Base-by-base conservation (phyloP, 768 basidiomycete species). In the Suillus occidentalis region DNA sequence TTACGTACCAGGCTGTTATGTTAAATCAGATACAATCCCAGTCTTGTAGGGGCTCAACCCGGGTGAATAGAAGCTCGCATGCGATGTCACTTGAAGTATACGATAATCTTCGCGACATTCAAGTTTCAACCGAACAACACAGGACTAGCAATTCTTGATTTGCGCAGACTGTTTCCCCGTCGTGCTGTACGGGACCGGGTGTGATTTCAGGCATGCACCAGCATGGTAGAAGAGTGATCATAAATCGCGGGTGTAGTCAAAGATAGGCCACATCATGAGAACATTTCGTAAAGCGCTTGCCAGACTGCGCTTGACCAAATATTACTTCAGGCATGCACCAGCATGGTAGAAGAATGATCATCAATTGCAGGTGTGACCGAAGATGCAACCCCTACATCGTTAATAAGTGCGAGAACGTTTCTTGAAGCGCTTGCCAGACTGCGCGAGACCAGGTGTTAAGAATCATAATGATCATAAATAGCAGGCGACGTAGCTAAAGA, bases 121-220 rank as follows among this genome's bases (percentile, higher is more conserved):
- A 36, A 71, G n/a, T n/a, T n/a, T n/a, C n/a, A n/a, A n/a, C n/a
- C 49, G 70, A 74, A 68, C 66, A 73, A 34, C 64, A 62, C 66
- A 73, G 71, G 13, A 69, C 66, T 14, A 69, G 62, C 25, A 66
- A 18, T 4, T 49, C 52, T 22, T 64, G 53, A 20, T 16, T 28
- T 45, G 64, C 8, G 10, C 28, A 25, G 57, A 63, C 60, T 12
- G 50, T 37, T 16, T 49, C 69, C 82, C 69, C 88, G 76, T n/a
- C 90, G 81, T 2, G 87, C 90, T 10, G 82, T 80, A 12, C 91
- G 82, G 0, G 13, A 88, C 92, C 91, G 91, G 1, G 86, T 87
- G 65, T 89, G 77, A n/a, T 72, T 68, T 6, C 66, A 53, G 10
- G 76, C 78, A 8, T 42, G 65, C 18, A 81, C 75, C 12, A 78